These are phyloP conservation scores for Cutaneotrichosporon mucoides DNA, from an alignment of 1,284 basidiomycete genomes.

Conservation along the genomic window DNA sequence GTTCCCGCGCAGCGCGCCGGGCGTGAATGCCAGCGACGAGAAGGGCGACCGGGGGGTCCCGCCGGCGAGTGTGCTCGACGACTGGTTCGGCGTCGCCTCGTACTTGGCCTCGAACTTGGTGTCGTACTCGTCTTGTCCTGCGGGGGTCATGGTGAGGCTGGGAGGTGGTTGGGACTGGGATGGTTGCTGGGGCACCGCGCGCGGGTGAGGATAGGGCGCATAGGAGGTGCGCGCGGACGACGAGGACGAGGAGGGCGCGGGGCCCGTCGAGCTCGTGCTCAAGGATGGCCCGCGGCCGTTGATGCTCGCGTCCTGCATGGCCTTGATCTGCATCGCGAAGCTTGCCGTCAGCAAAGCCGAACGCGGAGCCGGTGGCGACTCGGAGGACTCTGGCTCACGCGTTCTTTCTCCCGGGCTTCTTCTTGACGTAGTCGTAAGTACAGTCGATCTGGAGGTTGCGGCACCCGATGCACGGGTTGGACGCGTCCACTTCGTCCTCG, in stretches of 20 bases:
- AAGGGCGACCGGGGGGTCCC: constrained; percentile 14
- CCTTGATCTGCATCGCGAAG: constrained; percentile 14
- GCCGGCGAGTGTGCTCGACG: background rate
- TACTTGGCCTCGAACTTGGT: background rate
- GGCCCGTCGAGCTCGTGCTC: too few relatives aligned
- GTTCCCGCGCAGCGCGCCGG: constrained; percentile 7
- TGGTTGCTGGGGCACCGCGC: too few relatives aligned
- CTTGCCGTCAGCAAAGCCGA: background rate
- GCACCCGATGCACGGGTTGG: constrained; percentile 37
- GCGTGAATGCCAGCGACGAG: constrained; percentile 22
- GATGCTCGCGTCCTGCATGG: constrained; percentile 1
- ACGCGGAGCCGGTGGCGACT: too few relatives aligned
- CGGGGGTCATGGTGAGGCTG: background rate
- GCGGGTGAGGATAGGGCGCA: background rate
- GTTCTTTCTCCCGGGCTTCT: constrained; percentile 47
- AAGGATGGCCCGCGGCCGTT: background rate
- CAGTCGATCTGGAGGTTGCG: constrained; percentile 39
- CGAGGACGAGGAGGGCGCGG: too few relatives aligned
- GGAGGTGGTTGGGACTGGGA: background rate
- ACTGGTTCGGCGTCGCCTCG: background rate
- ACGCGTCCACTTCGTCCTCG: constrained; percentile 17
- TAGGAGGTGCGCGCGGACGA: background rate
- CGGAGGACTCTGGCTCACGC: constrained; percentile 17
- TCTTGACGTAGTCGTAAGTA: constrained; percentile 42
- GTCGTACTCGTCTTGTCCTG: background rate